Conservation (phyloP, 2,329 filamentous ascomycete genomes). For the Sordariomycetes sp. region DNA sequence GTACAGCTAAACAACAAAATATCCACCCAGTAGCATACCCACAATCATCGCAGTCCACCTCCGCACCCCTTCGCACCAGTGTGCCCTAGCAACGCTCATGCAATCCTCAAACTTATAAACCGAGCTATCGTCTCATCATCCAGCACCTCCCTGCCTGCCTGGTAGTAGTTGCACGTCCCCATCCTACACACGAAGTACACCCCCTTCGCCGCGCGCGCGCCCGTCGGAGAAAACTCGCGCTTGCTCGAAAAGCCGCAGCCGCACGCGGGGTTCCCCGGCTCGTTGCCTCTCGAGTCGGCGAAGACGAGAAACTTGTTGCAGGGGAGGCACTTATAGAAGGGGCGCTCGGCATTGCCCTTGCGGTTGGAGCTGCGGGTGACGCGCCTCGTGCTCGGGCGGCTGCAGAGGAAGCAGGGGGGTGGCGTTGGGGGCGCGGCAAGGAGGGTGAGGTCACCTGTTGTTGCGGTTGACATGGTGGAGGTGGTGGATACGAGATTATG, state of each 20-base stretch:
- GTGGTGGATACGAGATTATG: not conserved
- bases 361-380: not conserved
- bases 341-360: not conserved
- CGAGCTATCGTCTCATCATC: no score
- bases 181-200: not conserved
- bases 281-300: not conserved
- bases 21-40: no score
- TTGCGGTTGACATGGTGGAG: not conserved
- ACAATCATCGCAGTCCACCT: no score
- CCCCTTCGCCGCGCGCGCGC: no score
- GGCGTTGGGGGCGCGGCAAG: not conserved
- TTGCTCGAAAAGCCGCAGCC: not conserved
- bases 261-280: not conserved
- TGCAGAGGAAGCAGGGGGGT: not conserved
- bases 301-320: not conserved
- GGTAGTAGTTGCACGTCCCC: not conserved
- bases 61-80: no score
- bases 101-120: no score
- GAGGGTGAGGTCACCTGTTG: not conserved
- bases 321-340: not conserved
- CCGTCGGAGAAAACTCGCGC: not conserved
- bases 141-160: no score
- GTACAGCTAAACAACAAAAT: no score
- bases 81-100: no score
- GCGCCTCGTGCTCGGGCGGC: not conserved